Evolutionary conservation across 257 asterid species (phyloP), one percentile per base, ranked within the genome.

Genomic region (Penstemon newberryi): DNA sequence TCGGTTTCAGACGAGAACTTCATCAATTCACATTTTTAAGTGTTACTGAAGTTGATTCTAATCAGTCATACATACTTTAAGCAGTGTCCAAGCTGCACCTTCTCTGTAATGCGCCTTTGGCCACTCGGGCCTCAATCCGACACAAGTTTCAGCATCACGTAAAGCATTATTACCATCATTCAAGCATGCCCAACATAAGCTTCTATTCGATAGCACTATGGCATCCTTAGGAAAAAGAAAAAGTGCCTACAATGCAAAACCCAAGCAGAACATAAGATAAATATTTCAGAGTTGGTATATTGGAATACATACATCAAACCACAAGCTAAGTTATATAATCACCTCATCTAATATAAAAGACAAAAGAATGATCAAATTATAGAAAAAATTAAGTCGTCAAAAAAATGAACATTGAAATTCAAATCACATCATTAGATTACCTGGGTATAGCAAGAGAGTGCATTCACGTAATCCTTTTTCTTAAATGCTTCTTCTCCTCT

Each of bases 81-180:
- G 66, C 49, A 74, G 33, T 42, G 3, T 75, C 72, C 70, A 70
- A 7, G 76, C 80, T 8, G 55, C 67, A 46, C 80, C 76, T 52
- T 45, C 73, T 43, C 80, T 58, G 58, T 76, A 76, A 54, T 76
- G 76, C 4, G 73, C 77, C 50, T 76, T 76, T 7, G 73, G 40
- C 76, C 80, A 76, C 40, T 66, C 54, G 15, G 76, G 73, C 42
- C 41, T 70, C 62, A 76, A 44, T 11, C 18, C 8, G 12, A 57
- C 39, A 66, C 80, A 65, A 12, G 56, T 49, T 57, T 18, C 18
- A 41, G 80, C 80, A 76, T 76, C 80, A 12, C 49, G 6, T 7
- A 76, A 47, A 58, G 80, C 80, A 5, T 13, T 3, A 7, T 4
- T 11, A 19, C 80, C 80, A 0, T 42, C 51, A 10, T 58, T 70